A percentile compares a stretch with the other conserved stretches of the same genome.
Conservation (phyloP, 1,139 yeast genomes). For the Yamadazyma siamensis region DNA sequence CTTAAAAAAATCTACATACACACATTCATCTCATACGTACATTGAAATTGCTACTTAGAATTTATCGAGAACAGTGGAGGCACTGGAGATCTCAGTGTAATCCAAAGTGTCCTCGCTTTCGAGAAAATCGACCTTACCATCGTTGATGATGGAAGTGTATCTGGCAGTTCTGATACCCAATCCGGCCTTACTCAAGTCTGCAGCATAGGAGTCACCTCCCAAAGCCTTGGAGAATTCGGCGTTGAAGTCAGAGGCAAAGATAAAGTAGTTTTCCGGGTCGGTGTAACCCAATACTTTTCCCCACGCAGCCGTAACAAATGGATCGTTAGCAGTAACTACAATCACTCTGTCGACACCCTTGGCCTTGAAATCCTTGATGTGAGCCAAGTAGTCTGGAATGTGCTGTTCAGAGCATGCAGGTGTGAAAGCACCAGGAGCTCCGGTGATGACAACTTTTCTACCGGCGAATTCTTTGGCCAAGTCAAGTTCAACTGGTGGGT, state of each 20-base stretch:
- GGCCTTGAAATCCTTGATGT: constrained; percentile 49
- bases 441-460: constrained; percentile 63
- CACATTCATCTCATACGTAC: no score
- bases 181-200: constrained; percentile 53
- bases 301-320: constrained; percentile 82
- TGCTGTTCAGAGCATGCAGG: constrained; percentile 84
- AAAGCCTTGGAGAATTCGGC: constrained; percentile 45
- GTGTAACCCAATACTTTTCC: constrained; percentile 63
- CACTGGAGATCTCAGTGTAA: constrained; percentile 59
- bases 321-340: constrained; percentile 75
- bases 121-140: constrained; percentile 62
- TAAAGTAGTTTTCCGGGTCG: constrained; percentile 45
- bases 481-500: constrained; percentile 50
- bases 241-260: constrained; percentile 73
- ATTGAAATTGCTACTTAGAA: no score
- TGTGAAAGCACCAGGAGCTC: constrained; percentile 91
- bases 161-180: constrained; percentile 67
- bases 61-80: constrained; percentile 47
- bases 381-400: constrained; percentile 68
- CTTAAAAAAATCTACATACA: no score
- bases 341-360: constrained; percentile 73
- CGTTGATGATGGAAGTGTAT: constrained; percentile 63
- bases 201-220: constrained; percentile 59
- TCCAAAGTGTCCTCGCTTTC: constrained; percentile 61
- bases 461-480: constrained; percentile 46